Evolutionary conservation across 2,329 filamentous ascomycete species (phyloP), one percentile per base, ranked within the genome.

Genomic region (Diaporthe amygdali): DNA sequence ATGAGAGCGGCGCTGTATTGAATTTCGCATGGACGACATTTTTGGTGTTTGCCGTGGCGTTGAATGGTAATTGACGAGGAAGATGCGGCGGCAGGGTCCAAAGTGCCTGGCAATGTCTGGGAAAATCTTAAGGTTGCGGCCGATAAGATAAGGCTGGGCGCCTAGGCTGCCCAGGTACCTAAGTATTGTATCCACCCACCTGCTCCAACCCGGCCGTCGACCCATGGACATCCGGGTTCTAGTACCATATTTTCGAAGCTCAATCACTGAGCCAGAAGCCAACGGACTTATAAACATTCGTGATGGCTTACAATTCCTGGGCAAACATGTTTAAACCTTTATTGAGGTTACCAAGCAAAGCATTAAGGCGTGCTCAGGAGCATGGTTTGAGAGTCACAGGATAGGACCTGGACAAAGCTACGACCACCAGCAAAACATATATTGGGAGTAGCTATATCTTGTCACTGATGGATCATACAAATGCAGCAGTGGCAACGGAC

Each of bases 1-100:
- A 83, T 98, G 96, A 76, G 94, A 92, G 79, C 94, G 94, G 82
- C 94, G 90, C 76, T 94, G 90, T 73, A 95, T 89, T 80, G 88
- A 86, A 78, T 91, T 91, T 74, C 88, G 84, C 81, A 91, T 86
- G 3, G 89, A 89, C 41, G 88, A 89, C 87, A 89, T 88, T 52
- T 12, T 71, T 41, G 54, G 34, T 9, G 30, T 59, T 10, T 64
- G 34, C 32, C 12, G 20, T 66, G 39, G 6, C 59, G 54, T 51
- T 17, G 39, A 41, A 20, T 32, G 59, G 64, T 64, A n/a, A 15
- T 8, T 44, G 68, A 27, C 25, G 14, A 15, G 47, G 44, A 41
- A 32, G n/a, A 8, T 14, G 34, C 8, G 12, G 8, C 37, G 27
- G 27, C 5, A 49, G 15, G 20, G 30, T 25, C 59, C 6, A 66